These are phyloP conservation scores for Begonia masoniana DNA, from an alignment of 306 rosid genomes.

Conservation along the genomic window DNA sequence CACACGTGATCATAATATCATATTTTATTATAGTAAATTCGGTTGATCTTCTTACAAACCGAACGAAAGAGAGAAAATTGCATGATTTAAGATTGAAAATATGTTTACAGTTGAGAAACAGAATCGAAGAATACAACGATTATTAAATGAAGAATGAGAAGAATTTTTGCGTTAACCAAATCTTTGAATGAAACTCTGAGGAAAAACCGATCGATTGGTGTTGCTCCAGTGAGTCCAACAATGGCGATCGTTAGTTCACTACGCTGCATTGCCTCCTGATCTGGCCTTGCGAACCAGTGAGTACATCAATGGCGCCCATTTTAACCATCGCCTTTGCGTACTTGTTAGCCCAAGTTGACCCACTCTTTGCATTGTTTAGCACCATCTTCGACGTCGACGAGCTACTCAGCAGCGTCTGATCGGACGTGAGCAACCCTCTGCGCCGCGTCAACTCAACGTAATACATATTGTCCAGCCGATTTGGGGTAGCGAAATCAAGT, in stretches of 20 bases:
- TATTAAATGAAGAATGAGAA: too few species aligned
- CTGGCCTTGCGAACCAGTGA: slow-evolving; percentile 21
- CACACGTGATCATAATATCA: too few species aligned
- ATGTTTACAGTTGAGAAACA: too few species aligned
- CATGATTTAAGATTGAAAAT: too few species aligned
- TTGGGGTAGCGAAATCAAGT: slow-evolving; percentile 14
- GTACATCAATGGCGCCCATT: slow-evolving; percentile 16
- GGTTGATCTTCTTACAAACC: too few species aligned
- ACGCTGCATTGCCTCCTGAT: slow-evolving; percentile 18
- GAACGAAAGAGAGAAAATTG: too few species aligned
- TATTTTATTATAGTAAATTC: too few species aligned
- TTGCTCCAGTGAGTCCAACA: too few species aligned
- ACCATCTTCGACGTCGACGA: slow-evolving; percentile 10
- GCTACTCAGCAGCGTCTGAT: slow-evolving; percentile 19
- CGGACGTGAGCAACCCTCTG: slow-evolving; percentile 12
- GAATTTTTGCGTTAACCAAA: too few species aligned
- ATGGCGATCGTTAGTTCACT: slow-evolving; percentile 10
- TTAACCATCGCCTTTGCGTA: slow-evolving; percentile 6
- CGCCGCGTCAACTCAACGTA: slow-evolving; percentile 10
- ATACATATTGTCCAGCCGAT: slow-evolving; percentile 15
- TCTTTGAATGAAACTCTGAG: too few species aligned
- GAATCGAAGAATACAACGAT: too few species aligned
- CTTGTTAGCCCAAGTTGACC: slow-evolving; percentile 13
- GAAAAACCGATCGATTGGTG: too few species aligned
- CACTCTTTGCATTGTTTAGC: slow-evolving; percentile 9